These are phyloP conservation scores for Sarocladium kiliense DNA, from an alignment of 2,329 filamentous ascomycete genomes.

Conservation along the genomic window DNA sequence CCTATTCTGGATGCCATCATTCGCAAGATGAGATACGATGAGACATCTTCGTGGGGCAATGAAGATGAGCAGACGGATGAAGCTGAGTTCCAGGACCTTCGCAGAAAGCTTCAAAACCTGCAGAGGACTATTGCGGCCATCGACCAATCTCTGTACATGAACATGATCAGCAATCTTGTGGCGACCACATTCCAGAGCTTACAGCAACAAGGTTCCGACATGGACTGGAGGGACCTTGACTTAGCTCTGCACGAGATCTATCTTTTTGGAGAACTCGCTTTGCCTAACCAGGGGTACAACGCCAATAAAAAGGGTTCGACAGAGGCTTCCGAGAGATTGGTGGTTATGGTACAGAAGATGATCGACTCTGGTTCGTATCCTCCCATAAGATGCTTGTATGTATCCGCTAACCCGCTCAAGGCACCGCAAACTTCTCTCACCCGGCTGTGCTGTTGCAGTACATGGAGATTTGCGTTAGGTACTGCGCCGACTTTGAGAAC, in stretches of 20 bases:
- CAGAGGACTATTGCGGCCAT: constrained; percentile 91
- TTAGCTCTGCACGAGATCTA: constrained; percentile 94
- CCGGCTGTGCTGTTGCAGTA: constrained; percentile 92
- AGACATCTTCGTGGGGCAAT: constrained; percentile 87
- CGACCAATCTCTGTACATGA: constrained; percentile 82
- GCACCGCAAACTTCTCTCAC: constrained; percentile 79
- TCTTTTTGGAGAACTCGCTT: constrained; percentile 88
- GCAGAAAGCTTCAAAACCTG: constrained; percentile 81
- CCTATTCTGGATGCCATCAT: constrained; percentile 90
- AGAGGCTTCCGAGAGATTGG: constrained; percentile 72
- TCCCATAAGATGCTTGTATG: background rate
- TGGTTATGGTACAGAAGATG: constrained; percentile 94
- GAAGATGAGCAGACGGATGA: constrained; percentile 95
- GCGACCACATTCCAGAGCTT: constrained; percentile 79
- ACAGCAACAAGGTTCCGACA: constrained; percentile 63
- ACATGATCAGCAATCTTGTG: constrained; percentile 84
- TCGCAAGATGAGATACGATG: constrained; percentile 94
- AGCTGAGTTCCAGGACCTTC: constrained; percentile 92
- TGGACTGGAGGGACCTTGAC: constrained; percentile 95
- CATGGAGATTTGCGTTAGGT: constrained; percentile 97
- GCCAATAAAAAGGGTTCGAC: constrained; percentile 77
- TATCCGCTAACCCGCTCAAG: constrained; percentile 34
- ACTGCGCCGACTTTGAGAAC: constrained; percentile 86
- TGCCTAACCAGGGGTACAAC: constrained; percentile 81
- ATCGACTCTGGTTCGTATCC: constrained; percentile 73